Percentiles rank a stretch among this genome's conserved stretches.
phyloP scores from a whole-genome alignment of 75 land plant genomes.

The Selaginella tamariscina region DNA sequence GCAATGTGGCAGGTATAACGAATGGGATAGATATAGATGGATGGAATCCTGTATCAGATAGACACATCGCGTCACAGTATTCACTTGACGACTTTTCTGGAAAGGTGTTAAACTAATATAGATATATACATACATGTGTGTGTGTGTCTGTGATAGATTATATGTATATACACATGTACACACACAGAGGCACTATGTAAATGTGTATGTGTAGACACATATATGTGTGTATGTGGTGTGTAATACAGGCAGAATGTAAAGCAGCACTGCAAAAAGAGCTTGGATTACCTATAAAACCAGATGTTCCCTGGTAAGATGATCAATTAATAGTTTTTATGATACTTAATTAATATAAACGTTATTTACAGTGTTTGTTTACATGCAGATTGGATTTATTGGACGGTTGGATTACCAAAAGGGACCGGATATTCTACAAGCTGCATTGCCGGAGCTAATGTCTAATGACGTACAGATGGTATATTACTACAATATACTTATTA shows the following conservation, averaged over 20 bases:
- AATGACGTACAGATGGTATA: conserved; percentile 82
- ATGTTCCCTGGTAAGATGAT: conserved; percentile 75
- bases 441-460: conserved; percentile 58
- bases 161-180: no score
- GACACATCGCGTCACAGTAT: conserved; percentile 47
- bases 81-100: conserved; percentile 61
- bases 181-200: no score
- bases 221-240: no score
- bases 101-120: conserved; percentile 38
- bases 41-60: conserved; percentile 76
- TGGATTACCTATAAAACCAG: conserved; percentile 55
- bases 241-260: conserved; percentile 62
- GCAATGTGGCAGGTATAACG: conserved; percentile 43
- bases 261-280: conserved; percentile 72
- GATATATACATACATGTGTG: no score
- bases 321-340: no score
- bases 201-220: no score
- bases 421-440: conserved; percentile 49
- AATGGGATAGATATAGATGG: conserved; percentile 80
- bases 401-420: conserved; percentile 94
- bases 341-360: no score
- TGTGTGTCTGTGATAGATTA: no score
- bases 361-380: neutral
- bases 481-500: no score
- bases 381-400: conserved; percentile 90